These are phyloP conservation scores for Margaritispora aquatica DNA, from an alignment of 495 filamentous ascomycete species.

Conservation along the genomic window DNA sequence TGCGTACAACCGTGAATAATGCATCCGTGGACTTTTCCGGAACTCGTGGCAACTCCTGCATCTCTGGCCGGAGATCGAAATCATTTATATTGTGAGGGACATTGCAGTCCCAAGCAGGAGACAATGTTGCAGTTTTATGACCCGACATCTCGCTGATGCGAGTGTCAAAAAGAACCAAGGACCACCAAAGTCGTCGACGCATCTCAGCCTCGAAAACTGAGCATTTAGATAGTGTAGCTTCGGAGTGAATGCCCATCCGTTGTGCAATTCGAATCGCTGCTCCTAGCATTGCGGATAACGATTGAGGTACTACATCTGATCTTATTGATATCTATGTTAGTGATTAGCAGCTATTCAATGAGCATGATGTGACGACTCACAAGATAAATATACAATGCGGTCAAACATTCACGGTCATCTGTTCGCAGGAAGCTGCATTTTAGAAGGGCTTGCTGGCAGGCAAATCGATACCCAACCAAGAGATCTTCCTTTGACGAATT, in stretches of 20 bases:
- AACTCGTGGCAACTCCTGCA: slow-evolving; percentile 31
- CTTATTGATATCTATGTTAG: slow-evolving; percentile 42
- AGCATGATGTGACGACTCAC: too few relatives aligned
- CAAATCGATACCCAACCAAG: slow-evolving; percentile 37
- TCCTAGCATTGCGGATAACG: slow-evolving; percentile 35
- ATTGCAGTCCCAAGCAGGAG: slow-evolving; percentile 49
- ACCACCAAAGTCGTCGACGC: slow-evolving; percentile 57
- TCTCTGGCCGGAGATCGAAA: slow-evolving; percentile 34
- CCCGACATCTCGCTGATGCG: slow-evolving; percentile 52
- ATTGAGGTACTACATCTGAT: slow-evolving; percentile 40
- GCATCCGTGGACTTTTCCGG: slow-evolving; percentile 47
- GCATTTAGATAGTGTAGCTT: slow-evolving; percentile 43
- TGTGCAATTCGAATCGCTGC: slow-evolving; percentile 39
- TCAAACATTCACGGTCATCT: slow-evolving; percentile 48
- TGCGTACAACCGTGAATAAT: slow-evolving; percentile 46
- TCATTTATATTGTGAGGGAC: slow-evolving; percentile 35
- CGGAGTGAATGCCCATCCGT: slow-evolving; percentile 40
- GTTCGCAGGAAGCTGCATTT: slow-evolving; percentile 43
- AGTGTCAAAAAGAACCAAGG: slow-evolving; percentile 49
- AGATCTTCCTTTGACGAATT: slow-evolving; percentile 36
- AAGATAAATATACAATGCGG: slow-evolving; percentile 54
- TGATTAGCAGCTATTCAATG: too few relatives aligned
- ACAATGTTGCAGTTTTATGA: slow-evolving; percentile 46
- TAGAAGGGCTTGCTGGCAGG: slow-evolving; percentile 37
- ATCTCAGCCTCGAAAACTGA: slow-evolving; percentile 54